A percentile compares a stretch with the other conserved stretches of the same genome.
phyloP scores from a whole-genome alignment of 2,329 filamentous ascomycete species.

The Apiospora arundinis region DNA sequence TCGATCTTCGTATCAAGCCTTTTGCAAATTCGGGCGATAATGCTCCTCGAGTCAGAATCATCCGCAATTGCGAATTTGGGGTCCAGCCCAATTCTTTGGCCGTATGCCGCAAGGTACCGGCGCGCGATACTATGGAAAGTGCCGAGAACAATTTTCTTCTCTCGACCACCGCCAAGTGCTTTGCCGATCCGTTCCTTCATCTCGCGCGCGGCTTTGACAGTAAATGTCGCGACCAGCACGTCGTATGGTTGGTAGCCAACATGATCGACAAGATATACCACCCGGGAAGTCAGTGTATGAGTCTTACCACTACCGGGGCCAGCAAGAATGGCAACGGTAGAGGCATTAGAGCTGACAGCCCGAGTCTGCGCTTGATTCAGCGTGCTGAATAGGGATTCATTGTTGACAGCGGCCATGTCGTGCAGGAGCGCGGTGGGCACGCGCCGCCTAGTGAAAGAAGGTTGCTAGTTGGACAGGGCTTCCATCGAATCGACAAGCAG shows the following conservation, averaged over 20 bases:
- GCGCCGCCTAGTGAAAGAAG: not conserved
- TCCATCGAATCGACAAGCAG: not conserved
- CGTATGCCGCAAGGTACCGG: slow-evolving; percentile 83
- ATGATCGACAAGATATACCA: slow-evolving; percentile 83
- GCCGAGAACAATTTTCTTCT: slow-evolving; percentile 81
- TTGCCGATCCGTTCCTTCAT: slow-evolving; percentile 89
- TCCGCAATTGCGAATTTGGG: slow-evolving; percentile 93
- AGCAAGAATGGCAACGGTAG: slow-evolving; percentile 70
- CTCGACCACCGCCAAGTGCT: slow-evolving; percentile 78
- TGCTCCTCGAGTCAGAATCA: slow-evolving; percentile 76
- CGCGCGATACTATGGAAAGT: slow-evolving; percentile 95
- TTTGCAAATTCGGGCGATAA: slow-evolving; percentile 84
- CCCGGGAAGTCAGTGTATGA: slow-evolving; percentile 90
- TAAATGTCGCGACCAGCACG: slow-evolving; percentile 95
- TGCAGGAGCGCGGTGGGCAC: not conserved
- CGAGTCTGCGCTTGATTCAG: slow-evolving; percentile 62
- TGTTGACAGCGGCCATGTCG: slow-evolving; percentile 26
- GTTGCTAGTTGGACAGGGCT: not conserved
- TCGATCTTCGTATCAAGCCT: slow-evolving; percentile 73
- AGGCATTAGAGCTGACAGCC: slow-evolving; percentile 58
- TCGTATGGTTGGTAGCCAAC: slow-evolving; percentile 79
- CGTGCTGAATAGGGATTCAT: slow-evolving; percentile 49
- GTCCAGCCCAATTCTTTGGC: slow-evolving; percentile 79
- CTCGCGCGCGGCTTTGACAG: slow-evolving; percentile 90
- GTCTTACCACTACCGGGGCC: slow-evolving; percentile 85